Evolutionary conservation across 306 rosid species (phyloP).

Genomic region (Citrullus colocynthis): DNA sequence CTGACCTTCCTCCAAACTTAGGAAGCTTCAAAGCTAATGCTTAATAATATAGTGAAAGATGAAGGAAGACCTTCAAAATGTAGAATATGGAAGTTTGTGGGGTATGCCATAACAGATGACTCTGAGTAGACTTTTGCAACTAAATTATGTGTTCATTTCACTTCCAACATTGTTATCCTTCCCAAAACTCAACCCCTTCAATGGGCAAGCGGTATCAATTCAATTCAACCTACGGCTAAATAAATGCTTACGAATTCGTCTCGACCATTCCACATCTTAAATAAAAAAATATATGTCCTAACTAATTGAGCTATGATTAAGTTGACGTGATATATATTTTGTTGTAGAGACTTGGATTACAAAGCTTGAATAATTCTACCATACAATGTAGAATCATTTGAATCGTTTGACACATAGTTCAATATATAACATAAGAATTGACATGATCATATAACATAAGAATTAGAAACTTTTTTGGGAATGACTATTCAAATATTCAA

Average conservation of each 20-base stretch:
- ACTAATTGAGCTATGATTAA: no score
- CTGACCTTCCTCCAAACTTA: slow-evolving; percentile 43
- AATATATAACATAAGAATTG: neutral
- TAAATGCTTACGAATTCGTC: neutral
- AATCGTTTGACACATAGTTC: neutral
- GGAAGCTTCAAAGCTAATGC: slow-evolving; percentile 53
- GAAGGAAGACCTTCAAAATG: neutral
- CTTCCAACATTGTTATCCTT: neutral
- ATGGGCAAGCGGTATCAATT: neutral
- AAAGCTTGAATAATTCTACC: no score
- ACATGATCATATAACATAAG: no score
- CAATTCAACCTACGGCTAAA: neutral
- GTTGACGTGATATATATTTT: neutral
- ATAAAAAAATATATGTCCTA: no score
- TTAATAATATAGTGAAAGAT: slow-evolving; percentile 8
- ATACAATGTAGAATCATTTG: neutral
- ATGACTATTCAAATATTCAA: no score
- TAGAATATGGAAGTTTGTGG: slow-evolving; percentile 19
- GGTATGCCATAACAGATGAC: slow-evolving; percentile 32
- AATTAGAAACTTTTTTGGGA: no score
- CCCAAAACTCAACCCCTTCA: neutral
- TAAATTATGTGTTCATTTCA: neutral
- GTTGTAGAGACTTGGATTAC: no score
- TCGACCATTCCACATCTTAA: no score
- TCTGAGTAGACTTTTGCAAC: slow-evolving; percentile 26